Conservation (phyloP, 2,329 filamentous ascomycete genomes). For the Phialophora verrucosa region DNA sequence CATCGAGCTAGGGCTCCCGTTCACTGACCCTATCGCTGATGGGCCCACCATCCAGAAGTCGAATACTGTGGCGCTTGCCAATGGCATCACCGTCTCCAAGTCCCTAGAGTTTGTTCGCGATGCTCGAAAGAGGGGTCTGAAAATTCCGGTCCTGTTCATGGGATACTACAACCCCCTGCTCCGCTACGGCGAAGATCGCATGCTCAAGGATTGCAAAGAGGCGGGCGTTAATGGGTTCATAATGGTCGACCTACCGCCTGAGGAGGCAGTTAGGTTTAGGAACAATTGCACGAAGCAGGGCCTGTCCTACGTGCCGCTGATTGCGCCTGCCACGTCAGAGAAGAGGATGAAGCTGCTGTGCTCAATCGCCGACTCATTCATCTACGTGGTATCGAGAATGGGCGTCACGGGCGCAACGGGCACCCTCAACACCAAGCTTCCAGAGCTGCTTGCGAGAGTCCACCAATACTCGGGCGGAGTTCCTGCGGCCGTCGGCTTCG, state of each 20-base stretch:
- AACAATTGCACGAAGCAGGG: constrained; percentile 78
- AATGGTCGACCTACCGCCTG: constrained; percentile 90
- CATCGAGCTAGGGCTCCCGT: constrained; percentile 93
- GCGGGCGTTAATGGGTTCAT: constrained; percentile 96
- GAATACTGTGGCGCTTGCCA: constrained; percentile 86
- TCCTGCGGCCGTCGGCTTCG: constrained; percentile 91
- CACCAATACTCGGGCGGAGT: constrained; percentile 91
- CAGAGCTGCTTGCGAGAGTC: constrained; percentile 80
- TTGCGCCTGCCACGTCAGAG: constrained; percentile 91
- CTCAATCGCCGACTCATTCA: constrained; percentile 96
- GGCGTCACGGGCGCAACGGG: constrained; percentile 92
- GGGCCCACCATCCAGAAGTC: constrained; percentile 95
- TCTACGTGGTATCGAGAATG: constrained; percentile 97
- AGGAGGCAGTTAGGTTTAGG: constrained; percentile 92
- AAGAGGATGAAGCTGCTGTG: constrained; percentile 93
- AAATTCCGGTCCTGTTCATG: constrained; percentile 88
- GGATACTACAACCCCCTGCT: constrained; percentile 98
- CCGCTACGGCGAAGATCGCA: constrained; percentile 88
- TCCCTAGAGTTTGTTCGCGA: constrained; percentile 83
- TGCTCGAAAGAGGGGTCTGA: constrained; percentile 77
- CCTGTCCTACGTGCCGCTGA: constrained; percentile 94
- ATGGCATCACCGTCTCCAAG: constrained; percentile 82
- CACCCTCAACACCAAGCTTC: constrained; percentile 78
- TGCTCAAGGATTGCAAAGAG: constrained; percentile 81
- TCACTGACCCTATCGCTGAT: constrained; percentile 97